Conservation (phyloP, 495 filamentous ascomycete genomes). For the Bacidia gigantensis region DNA sequence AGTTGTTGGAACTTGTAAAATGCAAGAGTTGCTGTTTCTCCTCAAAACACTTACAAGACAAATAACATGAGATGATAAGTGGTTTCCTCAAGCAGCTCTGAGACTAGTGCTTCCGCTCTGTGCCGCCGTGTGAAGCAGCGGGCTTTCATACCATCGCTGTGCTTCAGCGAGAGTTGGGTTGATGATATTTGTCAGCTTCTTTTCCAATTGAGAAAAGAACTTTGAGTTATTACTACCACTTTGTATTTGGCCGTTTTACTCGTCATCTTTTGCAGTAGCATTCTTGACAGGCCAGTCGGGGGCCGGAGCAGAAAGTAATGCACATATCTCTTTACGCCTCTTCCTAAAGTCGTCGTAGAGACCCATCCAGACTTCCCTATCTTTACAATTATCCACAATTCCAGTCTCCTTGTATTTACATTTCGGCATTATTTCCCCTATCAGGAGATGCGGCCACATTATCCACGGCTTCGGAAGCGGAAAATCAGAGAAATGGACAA, state of each 20-base stretch:
- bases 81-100: no score
- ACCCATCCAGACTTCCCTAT: constrained; percentile 55
- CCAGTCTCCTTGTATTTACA: constrained; percentile 34
- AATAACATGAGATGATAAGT: no score
- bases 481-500: constrained; percentile 73
- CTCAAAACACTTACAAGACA: no score
- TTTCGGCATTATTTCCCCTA: constrained; percentile 44
- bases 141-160: no score
- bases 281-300: constrained; percentile 5
- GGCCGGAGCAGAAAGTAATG: constrained; percentile 16
- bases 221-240: no score
- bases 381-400: constrained; percentile 39
- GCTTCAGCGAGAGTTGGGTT: no score
- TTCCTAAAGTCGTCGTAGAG: constrained; percentile 55
- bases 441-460: constrained; percentile 39
- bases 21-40: no score
- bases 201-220: no score
- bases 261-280: neutral
- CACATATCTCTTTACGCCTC: constrained; percentile 42
- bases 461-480: constrained; percentile 64
- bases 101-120: no score
- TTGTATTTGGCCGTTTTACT: neutral
- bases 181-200: no score
- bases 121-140: no score
- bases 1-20: no score